Base-by-base conservation (phyloP, 2,329 filamentous ascomycete genomes). In the Orbilia oligospora region DNA sequence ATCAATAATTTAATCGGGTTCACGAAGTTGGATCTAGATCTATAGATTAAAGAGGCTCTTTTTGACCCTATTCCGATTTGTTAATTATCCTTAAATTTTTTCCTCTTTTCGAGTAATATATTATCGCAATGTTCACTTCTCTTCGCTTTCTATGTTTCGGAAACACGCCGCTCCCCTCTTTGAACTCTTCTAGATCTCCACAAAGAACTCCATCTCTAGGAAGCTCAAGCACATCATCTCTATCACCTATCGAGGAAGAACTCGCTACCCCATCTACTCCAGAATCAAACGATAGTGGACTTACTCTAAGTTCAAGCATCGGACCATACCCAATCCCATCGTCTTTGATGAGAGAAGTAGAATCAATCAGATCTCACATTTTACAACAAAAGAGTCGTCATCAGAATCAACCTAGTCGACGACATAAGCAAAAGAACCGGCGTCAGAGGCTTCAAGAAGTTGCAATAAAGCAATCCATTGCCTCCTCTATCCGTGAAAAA, bases 111-210 rank as follows among this genome's bases (percentile, higher is more conserved):
- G 10, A 9, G 2, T 10, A 14, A 51, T 36, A 65, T 10, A 12
- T 38, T 36, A 65, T 65, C 63, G 33, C 30, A 27, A 66, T 66
- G 63, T 66, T 66, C n/a, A 51, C 63, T 53, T 66, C 63, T 10
- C 63, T 66, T 12, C 63, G 63, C 4, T 51, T 66, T 66, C 44
- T 66, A 53, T 66, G 63, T 41, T 66, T 66, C 46, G 63, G 63
- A 22, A 44, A 44, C 20, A 61, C 56, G 12, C 56, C 33, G 5
- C 18, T 61, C 9, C 56, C 33, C 10, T 58, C 53, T 36, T 12
- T 44, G 27, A 61, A 44, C 20, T 61, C 55, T 24, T 20, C 56
- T 27, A 30, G 27, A 30, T 30, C 27, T 30, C 27, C 27, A 30
- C 20, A n/a, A 36, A 61, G 56, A 16, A 10, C 33, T 12, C 56